Evolutionary conservation across 352 stramenopile species (phyloP).

Genomic region (Blastocystis sp.): DNA sequence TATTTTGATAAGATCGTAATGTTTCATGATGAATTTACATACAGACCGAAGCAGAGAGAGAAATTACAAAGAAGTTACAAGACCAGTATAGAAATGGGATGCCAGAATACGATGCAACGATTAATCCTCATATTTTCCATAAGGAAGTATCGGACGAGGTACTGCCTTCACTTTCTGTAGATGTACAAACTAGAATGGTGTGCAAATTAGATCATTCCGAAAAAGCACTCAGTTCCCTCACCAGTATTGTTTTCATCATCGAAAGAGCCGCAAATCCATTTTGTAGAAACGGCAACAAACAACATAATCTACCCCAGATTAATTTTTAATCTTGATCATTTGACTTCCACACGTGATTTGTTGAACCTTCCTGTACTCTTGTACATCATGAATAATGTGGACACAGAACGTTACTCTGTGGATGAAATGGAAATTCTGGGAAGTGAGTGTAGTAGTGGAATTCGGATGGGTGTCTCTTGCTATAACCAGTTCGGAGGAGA

Average conservation of each 20-base stretch:
- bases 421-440: constrained; percentile 7
- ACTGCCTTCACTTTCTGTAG: not conserved
- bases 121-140: constrained; percentile 13
- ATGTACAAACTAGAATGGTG: not conserved
- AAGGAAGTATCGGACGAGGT: constrained; percentile 11
- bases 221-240: not conserved
- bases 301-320: constrained; percentile 8
- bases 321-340: not conserved
- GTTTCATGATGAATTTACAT: not conserved
- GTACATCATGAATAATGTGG: not conserved
- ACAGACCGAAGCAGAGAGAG: not conserved
- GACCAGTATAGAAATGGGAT: not conserved
- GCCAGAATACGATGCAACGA: not conserved
- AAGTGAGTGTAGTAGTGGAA: constrained; percentile 16
- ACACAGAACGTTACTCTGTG: not conserved
- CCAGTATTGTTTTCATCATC: not conserved
- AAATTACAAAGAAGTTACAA: not conserved
- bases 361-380: constrained; percentile 23
- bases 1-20: constrained; percentile 37
- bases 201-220: not conserved
- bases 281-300: not conserved
- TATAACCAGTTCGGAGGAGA: not conserved
- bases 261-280: not conserved
- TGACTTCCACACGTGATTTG: not conserved
- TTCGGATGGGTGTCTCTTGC: not conserved